A percentile compares a stretch with the other conserved stretches of the same genome.
These are phyloP conservation scores for Starmerella bombi DNA, from an alignment of 805 yeast species.

Conservation along the genomic window DNA sequence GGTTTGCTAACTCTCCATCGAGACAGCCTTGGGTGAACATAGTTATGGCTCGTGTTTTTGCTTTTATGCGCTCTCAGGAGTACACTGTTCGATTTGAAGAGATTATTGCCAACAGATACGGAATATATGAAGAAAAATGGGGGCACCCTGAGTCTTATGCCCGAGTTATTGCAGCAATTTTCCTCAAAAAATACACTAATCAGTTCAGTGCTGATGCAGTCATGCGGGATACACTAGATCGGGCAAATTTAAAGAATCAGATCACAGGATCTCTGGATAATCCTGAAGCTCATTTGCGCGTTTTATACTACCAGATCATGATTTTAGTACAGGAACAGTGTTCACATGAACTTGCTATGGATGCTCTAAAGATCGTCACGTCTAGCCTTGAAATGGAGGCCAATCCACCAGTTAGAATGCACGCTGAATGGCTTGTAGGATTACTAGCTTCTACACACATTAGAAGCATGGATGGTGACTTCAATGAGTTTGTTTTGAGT, in stretches of 20 bases:
- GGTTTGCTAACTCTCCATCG: not conserved
- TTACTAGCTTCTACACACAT: slow-evolving; percentile 27
- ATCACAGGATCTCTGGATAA: slow-evolving; percentile 22
- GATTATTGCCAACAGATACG: slow-evolving; percentile 33
- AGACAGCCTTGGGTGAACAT: slow-evolving; percentile 39
- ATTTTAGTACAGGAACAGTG: slow-evolving; percentile 32
- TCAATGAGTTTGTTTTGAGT: slow-evolving; percentile 8
- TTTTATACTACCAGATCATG: slow-evolving; percentile 44
- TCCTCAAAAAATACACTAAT: slow-evolving; percentile 2
- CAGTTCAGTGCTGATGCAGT: slow-evolving; percentile 18
- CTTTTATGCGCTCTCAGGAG: slow-evolving; percentile 40
- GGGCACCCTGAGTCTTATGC: slow-evolving; percentile 34
- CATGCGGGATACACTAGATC: slow-evolving; percentile 31
- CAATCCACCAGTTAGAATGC: slow-evolving; percentile 62
- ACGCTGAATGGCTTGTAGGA: slow-evolving; percentile 68
- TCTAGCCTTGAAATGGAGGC: slow-evolving; percentile 45
- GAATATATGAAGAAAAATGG: slow-evolving; percentile 26
- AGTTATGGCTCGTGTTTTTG: slow-evolving; percentile 35
- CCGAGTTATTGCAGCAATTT: slow-evolving; percentile 21
- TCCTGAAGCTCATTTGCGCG: slow-evolving; percentile 57
- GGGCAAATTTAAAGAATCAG: slow-evolving; percentile 24
- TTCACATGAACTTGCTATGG: slow-evolving; percentile 18
- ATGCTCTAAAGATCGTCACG: slow-evolving; percentile 24
- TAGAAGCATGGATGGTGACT: slow-evolving; percentile 15
- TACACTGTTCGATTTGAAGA: slow-evolving; percentile 49